A percentile compares a stretch with the other conserved stretches of the same genome.
These are phyloP conservation scores for Microbotryum lychnidis-dioicae DNA, from an alignment of 1,284 basidiomycete genomes.

Conservation along the genomic window DNA sequence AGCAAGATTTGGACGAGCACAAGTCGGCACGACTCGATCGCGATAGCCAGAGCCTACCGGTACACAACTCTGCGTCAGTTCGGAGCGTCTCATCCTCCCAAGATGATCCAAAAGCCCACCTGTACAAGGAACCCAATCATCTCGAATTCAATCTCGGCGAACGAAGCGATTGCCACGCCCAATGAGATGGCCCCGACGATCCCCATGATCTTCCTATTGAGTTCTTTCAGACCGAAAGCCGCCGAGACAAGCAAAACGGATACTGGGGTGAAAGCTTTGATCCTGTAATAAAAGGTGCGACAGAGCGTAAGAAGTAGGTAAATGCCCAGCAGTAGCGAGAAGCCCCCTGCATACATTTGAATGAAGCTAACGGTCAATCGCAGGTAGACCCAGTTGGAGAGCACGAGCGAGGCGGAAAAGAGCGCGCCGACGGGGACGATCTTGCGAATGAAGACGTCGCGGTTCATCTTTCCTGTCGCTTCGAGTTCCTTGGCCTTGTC, in stretches of 20 bases:
- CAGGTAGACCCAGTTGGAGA: conserved; percentile 90
- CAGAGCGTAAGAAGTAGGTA: neutral
- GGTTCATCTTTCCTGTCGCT: conserved; percentile 49
- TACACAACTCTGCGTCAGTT: conserved; percentile 11
- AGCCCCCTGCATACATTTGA: conserved; percentile 77
- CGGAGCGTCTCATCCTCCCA: neutral
- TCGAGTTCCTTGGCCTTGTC: conserved; percentile 81
- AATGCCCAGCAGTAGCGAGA: conserved; percentile 5
- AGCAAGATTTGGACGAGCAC: conserved; percentile 95
- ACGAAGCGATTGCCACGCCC: conserved; percentile 41
- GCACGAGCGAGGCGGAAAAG: conserved; percentile 83
- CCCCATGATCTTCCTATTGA: conserved; percentile 37
- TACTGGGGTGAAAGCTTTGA: conserved; percentile 87
- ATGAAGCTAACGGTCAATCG: conserved; percentile 87
- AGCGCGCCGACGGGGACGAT: conserved; percentile 89
- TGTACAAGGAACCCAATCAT: conserved; percentile 66
- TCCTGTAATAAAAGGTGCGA: conserved; percentile 1
- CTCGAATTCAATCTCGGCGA: conserved; percentile 79
- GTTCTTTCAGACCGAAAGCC: conserved; percentile 78
- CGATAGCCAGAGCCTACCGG: conserved; percentile 35
- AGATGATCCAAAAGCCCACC: conserved; percentile 5
- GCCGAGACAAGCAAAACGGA: conserved; percentile 93
- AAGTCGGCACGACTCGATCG: conserved; percentile 81
- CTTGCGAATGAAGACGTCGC: conserved; percentile 70
- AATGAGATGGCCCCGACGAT: conserved; percentile 19